A percentile compares a stretch with the other conserved stretches of the same genome.
Evolutionary conservation across 2,329 filamentous ascomycete species (phyloP).

Genomic region (Fusarium sp.): DNA sequence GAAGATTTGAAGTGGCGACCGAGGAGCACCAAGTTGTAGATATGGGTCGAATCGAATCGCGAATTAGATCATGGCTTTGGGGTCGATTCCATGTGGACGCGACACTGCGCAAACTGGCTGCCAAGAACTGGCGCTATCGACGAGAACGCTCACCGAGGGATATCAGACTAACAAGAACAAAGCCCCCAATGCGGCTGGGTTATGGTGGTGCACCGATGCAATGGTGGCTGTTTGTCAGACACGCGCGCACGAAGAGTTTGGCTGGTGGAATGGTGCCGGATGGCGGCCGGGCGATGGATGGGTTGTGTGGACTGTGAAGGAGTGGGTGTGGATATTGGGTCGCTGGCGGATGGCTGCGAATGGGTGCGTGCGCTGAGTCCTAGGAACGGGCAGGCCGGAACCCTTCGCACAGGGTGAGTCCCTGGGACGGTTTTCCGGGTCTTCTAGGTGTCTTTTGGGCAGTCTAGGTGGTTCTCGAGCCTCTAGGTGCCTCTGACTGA

Average conservation of each 20-base stretch:
- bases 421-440: neutral
- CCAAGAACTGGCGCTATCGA: conserved; percentile 41
- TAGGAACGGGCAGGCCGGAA: conserved; percentile 3
- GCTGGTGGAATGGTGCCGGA: conserved; percentile 12
- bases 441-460: neutral
- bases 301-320: conserved; percentile 8
- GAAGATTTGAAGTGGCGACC: conserved; percentile 28
- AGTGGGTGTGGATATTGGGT: conserved; percentile 18
- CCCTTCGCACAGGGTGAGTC: neutral
- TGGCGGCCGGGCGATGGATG: conserved; percentile 8
- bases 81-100: conserved; percentile 42
- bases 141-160: conserved; percentile 50
- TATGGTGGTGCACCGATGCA: conserved; percentile 12
- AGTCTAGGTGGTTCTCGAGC: neutral
- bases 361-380: conserved; percentile 4
- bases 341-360: conserved; percentile 14
- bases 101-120: conserved; percentile 38
- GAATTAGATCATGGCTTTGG: conserved; percentile 45
- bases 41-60: conserved; percentile 40
- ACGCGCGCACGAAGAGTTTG: conserved; percentile 36
- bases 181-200: conserved; percentile 29
- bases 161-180: conserved; percentile 34
- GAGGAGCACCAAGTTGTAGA: conserved; percentile 26
- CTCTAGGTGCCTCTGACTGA: neutral
- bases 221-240: conserved; percentile 33